Evolutionary conservation across 2,329 filamentous ascomycete species (phyloP).

Genomic region (Talaromyces islandicus): DNA sequence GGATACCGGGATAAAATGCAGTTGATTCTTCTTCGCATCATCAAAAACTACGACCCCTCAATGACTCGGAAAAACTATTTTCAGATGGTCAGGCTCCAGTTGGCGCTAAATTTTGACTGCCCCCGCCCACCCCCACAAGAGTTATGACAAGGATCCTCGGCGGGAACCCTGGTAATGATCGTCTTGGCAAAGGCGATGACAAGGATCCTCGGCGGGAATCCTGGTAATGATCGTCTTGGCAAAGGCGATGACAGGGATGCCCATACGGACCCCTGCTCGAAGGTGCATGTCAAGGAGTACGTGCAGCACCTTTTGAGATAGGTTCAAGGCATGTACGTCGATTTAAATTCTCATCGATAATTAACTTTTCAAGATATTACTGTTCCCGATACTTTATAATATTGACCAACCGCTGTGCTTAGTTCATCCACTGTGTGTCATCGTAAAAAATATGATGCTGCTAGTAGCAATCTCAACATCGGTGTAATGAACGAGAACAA

Average conservation of each 20-base stretch:
- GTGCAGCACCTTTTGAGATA: neutral
- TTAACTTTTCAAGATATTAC: too few species aligned
- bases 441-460: too few species aligned
- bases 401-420: too few species aligned
- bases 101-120: neutral
- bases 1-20: neutral
- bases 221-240: neutral
- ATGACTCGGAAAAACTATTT: neutral
- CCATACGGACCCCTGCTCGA: neutral
- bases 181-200: neutral
- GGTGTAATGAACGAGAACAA: too few species aligned
- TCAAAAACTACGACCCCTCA: neutral
- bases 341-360: too few species aligned
- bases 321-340: too few species aligned
- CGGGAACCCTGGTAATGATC: neutral
- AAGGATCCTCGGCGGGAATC: neutral
- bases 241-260: neutral
- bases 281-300: neutral
- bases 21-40: neutral
- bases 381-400: too few species aligned
- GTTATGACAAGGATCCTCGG: neutral
- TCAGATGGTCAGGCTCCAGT: neutral
- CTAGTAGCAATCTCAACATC: too few species aligned
- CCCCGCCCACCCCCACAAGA: too few species aligned
- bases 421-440: too few species aligned